Evolutionary conservation across 345 rosid genomes (phyloP).

Genomic region (Pistacia atlantica): DNA sequence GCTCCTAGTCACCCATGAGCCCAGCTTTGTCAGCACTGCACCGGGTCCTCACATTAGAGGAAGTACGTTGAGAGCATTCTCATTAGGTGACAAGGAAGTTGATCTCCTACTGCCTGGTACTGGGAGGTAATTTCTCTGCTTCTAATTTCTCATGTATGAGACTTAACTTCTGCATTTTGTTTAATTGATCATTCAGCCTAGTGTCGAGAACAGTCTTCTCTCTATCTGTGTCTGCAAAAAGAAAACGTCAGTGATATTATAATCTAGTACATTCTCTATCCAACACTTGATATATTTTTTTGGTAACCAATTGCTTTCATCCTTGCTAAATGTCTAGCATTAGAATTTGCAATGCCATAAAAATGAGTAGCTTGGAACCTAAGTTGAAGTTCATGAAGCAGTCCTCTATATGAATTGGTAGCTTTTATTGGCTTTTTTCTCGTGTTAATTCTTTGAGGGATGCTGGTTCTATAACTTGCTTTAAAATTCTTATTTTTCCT

Average conservation of each 20-base stretch:
- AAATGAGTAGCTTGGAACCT: neutral
- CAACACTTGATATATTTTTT: neutral
- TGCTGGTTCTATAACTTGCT: no score
- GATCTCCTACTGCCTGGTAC: constrained; percentile 65
- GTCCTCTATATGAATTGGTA: neutral
- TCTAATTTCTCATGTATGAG: neutral
- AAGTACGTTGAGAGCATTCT: constrained; percentile 47
- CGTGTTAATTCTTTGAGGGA: no score
- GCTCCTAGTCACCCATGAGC: constrained; percentile 60
- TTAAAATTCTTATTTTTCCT: no score
- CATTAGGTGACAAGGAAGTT: constrained; percentile 57
- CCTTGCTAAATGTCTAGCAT: neutral
- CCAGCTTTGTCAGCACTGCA: constrained; percentile 43
- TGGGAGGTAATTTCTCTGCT: constrained; percentile 42
- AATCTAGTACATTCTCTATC: neutral
- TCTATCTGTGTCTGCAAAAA: neutral
- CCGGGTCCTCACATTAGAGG: constrained; percentile 71
- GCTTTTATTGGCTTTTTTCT: no score
- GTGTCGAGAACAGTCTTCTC: neutral
- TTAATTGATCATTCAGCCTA: neutral
- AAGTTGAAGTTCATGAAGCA: neutral
- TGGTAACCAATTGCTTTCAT: neutral
- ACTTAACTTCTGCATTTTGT: neutral
- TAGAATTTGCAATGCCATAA: neutral
- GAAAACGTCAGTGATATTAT: neutral